These are phyloP conservation scores for Fomitopsis serialis DNA, from an alignment of 768 basidiomycete genomes.

Conservation along the genomic window DNA sequence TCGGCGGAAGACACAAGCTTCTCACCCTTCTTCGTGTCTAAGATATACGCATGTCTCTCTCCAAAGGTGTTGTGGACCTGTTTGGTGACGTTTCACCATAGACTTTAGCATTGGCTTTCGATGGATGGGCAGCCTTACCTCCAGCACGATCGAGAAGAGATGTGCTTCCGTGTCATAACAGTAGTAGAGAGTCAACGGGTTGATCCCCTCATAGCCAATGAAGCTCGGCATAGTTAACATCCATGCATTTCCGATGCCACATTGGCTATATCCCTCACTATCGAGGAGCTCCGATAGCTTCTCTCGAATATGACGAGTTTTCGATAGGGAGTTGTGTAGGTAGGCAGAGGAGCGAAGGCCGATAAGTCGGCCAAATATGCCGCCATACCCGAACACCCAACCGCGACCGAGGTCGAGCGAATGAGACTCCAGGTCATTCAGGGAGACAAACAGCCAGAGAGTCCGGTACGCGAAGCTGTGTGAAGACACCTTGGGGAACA, in stretches of 20 bases:
- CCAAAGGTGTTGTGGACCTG: conserved; percentile 74
- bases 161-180: conserved; percentile 37
- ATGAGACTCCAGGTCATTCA: conserved; percentile 45
- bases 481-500: conserved; percentile 39
- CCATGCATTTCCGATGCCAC: conserved; percentile 49
- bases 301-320: conserved; percentile 24
- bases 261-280: conserved; percentile 5
- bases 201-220: conserved; percentile 63
- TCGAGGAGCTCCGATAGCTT: conserved; percentile 37
- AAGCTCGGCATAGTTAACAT: conserved; percentile 72
- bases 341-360: conserved; percentile 37
- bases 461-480: conserved; percentile 62
- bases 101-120: background rate
- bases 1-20: conserved; percentile 30
- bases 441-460: conserved; percentile 48
- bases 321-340: conserved; percentile 5
- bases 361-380: conserved; percentile 36
- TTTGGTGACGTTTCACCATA: background rate
- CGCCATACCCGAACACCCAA: conserved; percentile 52
- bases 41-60: conserved; percentile 57
- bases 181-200: conserved; percentile 66
- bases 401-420: conserved; percentile 42
- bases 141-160: conserved; percentile 45
- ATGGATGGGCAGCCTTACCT: conserved; percentile 33
- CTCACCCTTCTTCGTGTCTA: conserved; percentile 34